Percentiles rank a stretch among this genome's conserved stretches.
phyloP scores from a whole-genome alignment of 768 basidiomycete genomes.

The Chalciporus chontae region DNA sequence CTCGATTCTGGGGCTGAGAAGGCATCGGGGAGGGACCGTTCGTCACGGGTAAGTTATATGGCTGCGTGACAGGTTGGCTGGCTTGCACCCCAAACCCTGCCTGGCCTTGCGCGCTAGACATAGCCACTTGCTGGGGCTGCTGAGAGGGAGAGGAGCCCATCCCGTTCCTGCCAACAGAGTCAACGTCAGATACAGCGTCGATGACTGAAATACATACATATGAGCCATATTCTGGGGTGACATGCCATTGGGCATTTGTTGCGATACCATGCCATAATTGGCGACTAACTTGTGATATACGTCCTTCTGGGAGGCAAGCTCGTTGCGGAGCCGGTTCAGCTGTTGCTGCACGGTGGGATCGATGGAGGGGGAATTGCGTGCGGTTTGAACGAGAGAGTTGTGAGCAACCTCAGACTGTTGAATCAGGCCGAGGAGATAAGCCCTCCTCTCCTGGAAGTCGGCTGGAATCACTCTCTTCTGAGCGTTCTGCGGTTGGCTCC shows the following conservation, averaged over 20 bases:
- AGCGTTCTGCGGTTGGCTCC: slow-evolving; percentile 18
- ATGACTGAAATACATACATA: slow-evolving; percentile 29
- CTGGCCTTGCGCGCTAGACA: slow-evolving; percentile 18
- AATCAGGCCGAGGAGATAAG: slow-evolving; percentile 8
- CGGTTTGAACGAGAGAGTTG: slow-evolving; percentile 1
- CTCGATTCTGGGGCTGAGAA: slow-evolving; percentile 12
- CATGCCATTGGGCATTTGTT: slow-evolving; percentile 25
- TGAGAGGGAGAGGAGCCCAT: slow-evolving; percentile 18
- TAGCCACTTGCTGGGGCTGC: slow-evolving; percentile 12
- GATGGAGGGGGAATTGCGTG: slow-evolving; percentile 12
- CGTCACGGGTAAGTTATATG: slow-evolving; percentile 19
- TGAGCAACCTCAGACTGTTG: slow-evolving; percentile 15
- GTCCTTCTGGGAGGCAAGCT: slow-evolving; percentile 36
- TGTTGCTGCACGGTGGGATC: slow-evolving; percentile 18
- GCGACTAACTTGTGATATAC: slow-evolving; percentile 34
- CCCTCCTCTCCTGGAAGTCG: slow-evolving; percentile 26
- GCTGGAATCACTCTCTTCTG: slow-evolving; percentile 21
- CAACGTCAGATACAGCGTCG: neutral
- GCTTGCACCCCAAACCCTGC: slow-evolving; percentile 19
- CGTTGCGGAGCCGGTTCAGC: slow-evolving; percentile 16
- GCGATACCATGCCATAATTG: slow-evolving; percentile 24
- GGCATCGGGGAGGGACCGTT: slow-evolving; percentile 21
- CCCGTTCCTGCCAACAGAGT: slow-evolving; percentile 15
- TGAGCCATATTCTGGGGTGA: slow-evolving; percentile 25
- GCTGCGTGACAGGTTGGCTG: slow-evolving; percentile 7